phyloP scores from a whole-genome alignment of 495 filamentous ascomycete species.

The Penicillium canariense region DNA sequence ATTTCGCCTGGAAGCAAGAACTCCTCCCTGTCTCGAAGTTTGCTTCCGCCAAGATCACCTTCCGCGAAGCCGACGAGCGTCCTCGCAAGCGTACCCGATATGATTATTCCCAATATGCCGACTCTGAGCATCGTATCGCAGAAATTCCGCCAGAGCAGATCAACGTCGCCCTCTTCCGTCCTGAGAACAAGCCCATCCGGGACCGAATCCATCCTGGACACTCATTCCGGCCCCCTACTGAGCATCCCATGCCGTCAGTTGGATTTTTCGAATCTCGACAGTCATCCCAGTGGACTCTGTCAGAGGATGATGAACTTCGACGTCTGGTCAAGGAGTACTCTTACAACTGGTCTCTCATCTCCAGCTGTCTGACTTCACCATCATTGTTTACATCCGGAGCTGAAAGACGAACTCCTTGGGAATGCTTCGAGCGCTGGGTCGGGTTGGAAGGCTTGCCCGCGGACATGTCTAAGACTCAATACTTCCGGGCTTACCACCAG shows the following conservation, averaged over 20 bases:
- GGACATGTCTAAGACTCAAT: constrained; percentile 90
- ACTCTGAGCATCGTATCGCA: constrained; percentile 51
- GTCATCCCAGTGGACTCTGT: constrained; percentile 85
- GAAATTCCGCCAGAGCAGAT: constrained; percentile 66
- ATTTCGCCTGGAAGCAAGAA: constrained; percentile 69
- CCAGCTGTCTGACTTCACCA: constrained; percentile 67
- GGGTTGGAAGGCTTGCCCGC: constrained; percentile 81
- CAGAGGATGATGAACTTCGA: constrained; percentile 87
- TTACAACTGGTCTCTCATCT: constrained; percentile 96
- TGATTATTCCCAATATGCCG: constrained; percentile 65
- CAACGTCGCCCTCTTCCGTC: constrained; percentile 81
- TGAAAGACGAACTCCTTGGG: constrained; percentile 93
- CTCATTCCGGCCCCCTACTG: constrained; percentile 88
- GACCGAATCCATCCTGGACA: constrained; percentile 91
- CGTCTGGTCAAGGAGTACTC: constrained; percentile 84
- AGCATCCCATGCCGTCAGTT: constrained; percentile 82
- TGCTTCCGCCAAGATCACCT: constrained; percentile 72
- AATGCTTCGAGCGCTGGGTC: constrained; percentile 97
- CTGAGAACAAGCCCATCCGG: constrained; percentile 84
- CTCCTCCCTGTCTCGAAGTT: constrained; percentile 86
- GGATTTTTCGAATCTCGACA: constrained; percentile 82
- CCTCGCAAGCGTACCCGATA: constrained; percentile 76
- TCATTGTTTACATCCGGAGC: constrained; percentile 76
- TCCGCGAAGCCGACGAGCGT: constrained; percentile 61
- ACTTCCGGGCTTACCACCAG: constrained; percentile 80